These are phyloP conservation scores for Astragalus glycyphyllos DNA, from an alignment of 306 rosid species.

Conservation along the genomic window DNA sequence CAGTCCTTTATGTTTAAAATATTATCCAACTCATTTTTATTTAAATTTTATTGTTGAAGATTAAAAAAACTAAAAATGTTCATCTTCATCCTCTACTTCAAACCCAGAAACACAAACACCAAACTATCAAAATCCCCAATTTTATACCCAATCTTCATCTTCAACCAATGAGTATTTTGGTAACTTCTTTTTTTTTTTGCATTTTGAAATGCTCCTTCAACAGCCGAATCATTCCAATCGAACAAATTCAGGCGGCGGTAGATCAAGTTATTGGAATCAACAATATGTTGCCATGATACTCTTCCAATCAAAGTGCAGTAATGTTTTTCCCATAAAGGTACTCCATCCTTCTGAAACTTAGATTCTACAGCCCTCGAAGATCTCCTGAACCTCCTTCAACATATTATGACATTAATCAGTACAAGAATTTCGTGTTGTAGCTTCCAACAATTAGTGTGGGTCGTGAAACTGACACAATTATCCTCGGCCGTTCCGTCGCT, in stretches of 20 bases:
- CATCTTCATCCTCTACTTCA: too few species aligned
- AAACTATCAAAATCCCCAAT: too few species aligned
- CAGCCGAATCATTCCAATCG: slow-evolving; percentile 78
- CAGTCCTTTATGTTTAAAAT: too few species aligned
- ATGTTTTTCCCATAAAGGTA: slow-evolving; percentile 90
- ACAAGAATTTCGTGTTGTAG: too few species aligned
- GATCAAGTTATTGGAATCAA: slow-evolving; percentile 57
- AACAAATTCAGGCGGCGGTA: slow-evolving; percentile 55
- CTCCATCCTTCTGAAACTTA: slow-evolving; percentile 65
- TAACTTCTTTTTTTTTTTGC: slow-evolving; percentile 69
- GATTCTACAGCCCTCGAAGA: slow-evolving; percentile 54
- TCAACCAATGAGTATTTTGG: slow-evolving; percentile 49
- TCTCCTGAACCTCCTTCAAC: slow-evolving; percentile 44
- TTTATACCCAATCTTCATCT: too few species aligned
- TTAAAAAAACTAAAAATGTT: too few species aligned
- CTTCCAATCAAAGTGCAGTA: slow-evolving; percentile 64
- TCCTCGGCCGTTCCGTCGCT: too few species aligned
- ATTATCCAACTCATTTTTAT: too few species aligned
- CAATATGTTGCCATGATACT: slow-evolving; percentile 81
- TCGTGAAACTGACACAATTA: too few species aligned
- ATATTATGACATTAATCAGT: slow-evolving; percentile 40
- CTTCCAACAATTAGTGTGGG: too few species aligned
- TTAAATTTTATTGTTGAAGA: too few species aligned
- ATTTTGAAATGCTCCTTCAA: slow-evolving; percentile 74
- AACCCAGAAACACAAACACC: too few species aligned